phyloP scores from a whole-genome alignment of 176 grass and related monocot genomes.

The Oryza longistaminata region DNA sequence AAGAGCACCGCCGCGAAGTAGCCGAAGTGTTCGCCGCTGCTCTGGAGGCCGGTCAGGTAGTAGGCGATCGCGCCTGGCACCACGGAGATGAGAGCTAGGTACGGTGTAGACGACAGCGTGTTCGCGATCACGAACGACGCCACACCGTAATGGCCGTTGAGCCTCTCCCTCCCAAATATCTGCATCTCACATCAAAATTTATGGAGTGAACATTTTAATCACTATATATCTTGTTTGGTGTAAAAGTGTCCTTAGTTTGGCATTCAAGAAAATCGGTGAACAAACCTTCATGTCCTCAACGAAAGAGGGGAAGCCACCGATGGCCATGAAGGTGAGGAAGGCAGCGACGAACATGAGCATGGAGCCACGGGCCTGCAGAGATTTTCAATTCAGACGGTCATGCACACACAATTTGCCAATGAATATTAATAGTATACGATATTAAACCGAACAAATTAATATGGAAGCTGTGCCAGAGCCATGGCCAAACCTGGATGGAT shows the following conservation, averaged over 20 bases:
- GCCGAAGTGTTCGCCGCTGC: constrained; percentile 59
- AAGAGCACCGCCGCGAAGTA: constrained; percentile 78
- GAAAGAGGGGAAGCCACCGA: constrained; percentile 97
- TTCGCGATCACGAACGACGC: constrained; percentile 71
- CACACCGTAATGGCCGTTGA: constrained; percentile 95
- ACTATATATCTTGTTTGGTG: background rate
- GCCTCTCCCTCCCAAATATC: constrained; percentile 77
- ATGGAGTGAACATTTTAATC: background rate
- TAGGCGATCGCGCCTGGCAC: constrained; percentile 75
- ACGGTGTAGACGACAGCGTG: constrained; percentile 71
- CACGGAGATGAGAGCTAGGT: constrained; percentile 76
- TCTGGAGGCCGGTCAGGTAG: constrained; percentile 69
- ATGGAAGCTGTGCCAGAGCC: background rate
- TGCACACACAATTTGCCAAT: background rate
- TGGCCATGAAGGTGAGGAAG: constrained; percentile 97
- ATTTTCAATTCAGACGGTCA: background rate
- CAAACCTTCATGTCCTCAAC: constrained; percentile 97
- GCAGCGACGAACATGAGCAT: constrained; percentile 83
- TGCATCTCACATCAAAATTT: background rate
- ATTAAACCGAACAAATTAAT: background rate
- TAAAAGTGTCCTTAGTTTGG: background rate
- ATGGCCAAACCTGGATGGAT: constrained; percentile 72
- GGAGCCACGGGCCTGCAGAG: constrained; percentile 71
- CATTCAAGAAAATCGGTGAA: background rate
- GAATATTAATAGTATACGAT: too few species aligned